A percentile compares a stretch with the other conserved stretches of the same genome.
phyloP scores from a whole-genome alignment of 148 eudicot genomes.

The Talinum fruticosum region DNA sequence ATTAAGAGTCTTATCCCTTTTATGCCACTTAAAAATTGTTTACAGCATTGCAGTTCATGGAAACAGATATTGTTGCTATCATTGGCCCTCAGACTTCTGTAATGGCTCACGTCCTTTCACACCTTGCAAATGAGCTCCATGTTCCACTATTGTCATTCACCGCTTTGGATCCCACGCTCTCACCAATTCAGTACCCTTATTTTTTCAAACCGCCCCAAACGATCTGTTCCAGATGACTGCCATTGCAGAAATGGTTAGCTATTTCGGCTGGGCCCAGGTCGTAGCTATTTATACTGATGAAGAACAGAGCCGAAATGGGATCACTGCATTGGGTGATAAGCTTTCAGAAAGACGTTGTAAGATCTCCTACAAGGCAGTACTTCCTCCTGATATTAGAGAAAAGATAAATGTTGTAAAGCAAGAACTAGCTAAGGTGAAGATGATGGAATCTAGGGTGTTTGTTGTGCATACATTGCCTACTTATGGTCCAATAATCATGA shows the following conservation, averaged over 20 bases:
- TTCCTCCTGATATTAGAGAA: slow-evolving; percentile 30
- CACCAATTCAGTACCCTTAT: slow-evolving; percentile 62
- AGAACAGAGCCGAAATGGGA: slow-evolving; percentile 58
- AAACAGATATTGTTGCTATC: slow-evolving; percentile 49
- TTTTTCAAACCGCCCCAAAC: slow-evolving; percentile 51
- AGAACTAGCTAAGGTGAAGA: slow-evolving; percentile 41
- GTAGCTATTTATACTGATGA: slow-evolving; percentile 52
- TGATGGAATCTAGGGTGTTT: slow-evolving; percentile 52
- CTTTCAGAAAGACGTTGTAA: slow-evolving; percentile 43
- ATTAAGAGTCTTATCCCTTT: background rate
- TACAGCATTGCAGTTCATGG: slow-evolving; percentile 67
- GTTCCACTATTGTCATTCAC: slow-evolving; percentile 61
- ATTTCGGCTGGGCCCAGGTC: slow-evolving; percentile 57
- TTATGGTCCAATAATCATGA: slow-evolving; percentile 49
- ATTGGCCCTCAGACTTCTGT: slow-evolving; percentile 60
- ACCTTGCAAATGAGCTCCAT: slow-evolving; percentile 55
- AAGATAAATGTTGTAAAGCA: slow-evolving; percentile 24
- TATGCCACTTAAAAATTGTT: slow-evolving; percentile 2
- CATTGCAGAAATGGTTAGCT: slow-evolving; percentile 47
- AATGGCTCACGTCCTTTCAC: slow-evolving; percentile 51
- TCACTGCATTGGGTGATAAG: slow-evolving; percentile 41
- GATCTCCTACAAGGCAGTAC: slow-evolving; percentile 53
- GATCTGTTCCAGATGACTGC: slow-evolving; percentile 73
- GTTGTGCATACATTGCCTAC: slow-evolving; percentile 39
- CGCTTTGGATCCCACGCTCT: slow-evolving; percentile 56